These are phyloP conservation scores for Tolypocladium tropicale DNA, from an alignment of 2,329 filamentous ascomycete genomes.

Conservation along the genomic window DNA sequence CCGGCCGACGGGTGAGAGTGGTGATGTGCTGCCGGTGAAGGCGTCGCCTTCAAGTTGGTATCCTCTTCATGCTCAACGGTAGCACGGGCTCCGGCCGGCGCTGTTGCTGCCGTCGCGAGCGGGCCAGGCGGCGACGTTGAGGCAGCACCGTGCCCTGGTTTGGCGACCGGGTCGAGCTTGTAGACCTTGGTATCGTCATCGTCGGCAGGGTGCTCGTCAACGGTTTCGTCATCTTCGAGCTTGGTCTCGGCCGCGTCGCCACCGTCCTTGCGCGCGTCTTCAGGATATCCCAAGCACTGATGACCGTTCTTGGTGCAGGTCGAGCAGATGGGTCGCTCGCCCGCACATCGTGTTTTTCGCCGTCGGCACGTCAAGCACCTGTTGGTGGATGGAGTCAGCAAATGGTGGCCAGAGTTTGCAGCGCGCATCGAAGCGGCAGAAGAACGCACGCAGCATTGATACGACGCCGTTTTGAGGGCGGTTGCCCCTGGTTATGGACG, in stretches of 20 bases:
- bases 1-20: slow-evolving; percentile 4
- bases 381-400: neutral
- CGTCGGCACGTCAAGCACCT: slow-evolving; percentile 66
- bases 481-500: slow-evolving; percentile 72
- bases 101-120: neutral
- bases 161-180: neutral
- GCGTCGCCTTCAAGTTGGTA: slow-evolving; percentile 9
- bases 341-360: slow-evolving; percentile 66
- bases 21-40: slow-evolving; percentile 6
- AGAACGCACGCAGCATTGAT: slow-evolving; percentile 65
- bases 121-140: neutral
- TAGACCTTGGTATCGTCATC: neutral
- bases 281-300: slow-evolving; percentile 56
- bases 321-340: slow-evolving; percentile 60
- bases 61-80: slow-evolving; percentile 14
- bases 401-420: neutral
- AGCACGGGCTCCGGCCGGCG: neutral
- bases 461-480: slow-evolving; percentile 66
- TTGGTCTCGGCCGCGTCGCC: slow-evolving; percentile 12
- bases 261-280: slow-evolving; percentile 35
- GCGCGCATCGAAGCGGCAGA: neutral
- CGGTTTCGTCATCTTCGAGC: slow-evolving; percentile 7
- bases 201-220: neutral
- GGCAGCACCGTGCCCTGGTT: neutral
- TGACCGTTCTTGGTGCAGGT: slow-evolving; percentile 66